phyloP scores from a whole-genome alignment of 1,284 basidiomycete species.

The Fomes fomentarius region DNA sequence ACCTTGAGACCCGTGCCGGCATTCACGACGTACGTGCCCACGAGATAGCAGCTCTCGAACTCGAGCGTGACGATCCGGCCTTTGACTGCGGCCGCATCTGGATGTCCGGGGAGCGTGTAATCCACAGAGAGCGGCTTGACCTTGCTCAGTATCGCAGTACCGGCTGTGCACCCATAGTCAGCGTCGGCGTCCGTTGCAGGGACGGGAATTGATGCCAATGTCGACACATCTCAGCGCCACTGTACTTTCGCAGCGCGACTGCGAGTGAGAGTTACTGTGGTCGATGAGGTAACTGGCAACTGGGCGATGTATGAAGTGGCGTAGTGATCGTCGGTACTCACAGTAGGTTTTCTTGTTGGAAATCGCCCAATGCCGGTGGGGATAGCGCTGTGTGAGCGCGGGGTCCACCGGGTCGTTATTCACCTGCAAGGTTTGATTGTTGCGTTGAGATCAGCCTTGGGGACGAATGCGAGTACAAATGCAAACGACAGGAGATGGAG shows the following conservation, averaged over 20 bases:
- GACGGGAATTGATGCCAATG: too few species aligned
- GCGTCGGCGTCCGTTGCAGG: too few species aligned
- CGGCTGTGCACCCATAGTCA: too few species aligned
- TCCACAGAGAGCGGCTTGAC: slow-evolving; percentile 69
- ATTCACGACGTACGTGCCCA: slow-evolving; percentile 90
- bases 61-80: slow-evolving; percentile 84
- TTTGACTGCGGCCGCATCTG: slow-evolving; percentile 62
- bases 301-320: not conserved
- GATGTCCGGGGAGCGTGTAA: slow-evolving; percentile 73
- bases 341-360: slow-evolving; percentile 77
- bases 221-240: too few species aligned
- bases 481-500: too few species aligned
- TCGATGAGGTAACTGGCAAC: not conserved
- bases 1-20: slow-evolving; percentile 83
- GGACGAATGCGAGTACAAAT: too few species aligned
- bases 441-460: not conserved
- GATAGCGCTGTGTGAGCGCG: slow-evolving; percentile 57
- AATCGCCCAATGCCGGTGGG: slow-evolving; percentile 77
- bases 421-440: too few species aligned
- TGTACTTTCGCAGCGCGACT: too few species aligned
- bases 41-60: slow-evolving; percentile 70
- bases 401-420: slow-evolving; percentile 68
- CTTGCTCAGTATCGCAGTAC: slow-evolving; percentile 84
- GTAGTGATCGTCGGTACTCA: slow-evolving; percentile 37
- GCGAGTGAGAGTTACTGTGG: too few species aligned